phyloP scores from a whole-genome alignment of 73 alveolate genomes.

The Strombidium stylifer region DNA sequence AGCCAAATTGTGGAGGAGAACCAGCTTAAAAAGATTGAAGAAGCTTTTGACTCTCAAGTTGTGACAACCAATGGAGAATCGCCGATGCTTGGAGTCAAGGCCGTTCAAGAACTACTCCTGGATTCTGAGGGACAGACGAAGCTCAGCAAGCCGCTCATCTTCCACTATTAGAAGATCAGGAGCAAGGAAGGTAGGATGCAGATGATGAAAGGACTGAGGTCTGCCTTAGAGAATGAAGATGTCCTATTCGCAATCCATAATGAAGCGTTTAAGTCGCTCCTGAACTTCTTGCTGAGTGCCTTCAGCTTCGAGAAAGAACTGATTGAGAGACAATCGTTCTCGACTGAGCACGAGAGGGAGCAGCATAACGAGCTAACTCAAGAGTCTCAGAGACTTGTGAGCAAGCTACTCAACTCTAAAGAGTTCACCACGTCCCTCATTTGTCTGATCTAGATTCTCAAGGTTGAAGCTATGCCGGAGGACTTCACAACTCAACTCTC shows the following conservation, averaged over 20 bases:
- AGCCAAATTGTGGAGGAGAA: conserved; percentile 13
- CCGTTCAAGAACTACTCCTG: conserved; percentile 25
- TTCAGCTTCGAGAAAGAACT: conserved; percentile 42
- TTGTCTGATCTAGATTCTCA: conserved; percentile 27
- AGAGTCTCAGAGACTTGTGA: conserved; percentile 35
- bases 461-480: conserved; percentile 37
- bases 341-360: neutral
- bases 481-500: conserved; percentile 17
- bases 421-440: conserved; percentile 52
- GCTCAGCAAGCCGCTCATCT: neutral
- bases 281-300: conserved; percentile 30
- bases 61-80: conserved; percentile 4
- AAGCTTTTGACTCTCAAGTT: neutral
- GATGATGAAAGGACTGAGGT: conserved; percentile 8
- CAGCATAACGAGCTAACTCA: conserved; percentile 28
- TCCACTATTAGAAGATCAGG: conserved; percentile 20
- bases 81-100: conserved; percentile 11
- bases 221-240: conserved; percentile 54
- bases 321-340: conserved; percentile 5
- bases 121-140: conserved; percentile 1
- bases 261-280: conserved; percentile 17
- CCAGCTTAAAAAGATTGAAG: conserved; percentile 6
- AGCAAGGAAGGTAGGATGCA: neutral
- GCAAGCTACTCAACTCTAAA: conserved; percentile 50
- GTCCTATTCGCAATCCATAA: conserved; percentile 32